Percentiles rank a stretch among this genome's conserved stretches.
Evolutionary conservation across 2,329 filamentous ascomycete genomes (phyloP).

Genomic region (Colletotrichum brevisporum): DNA sequence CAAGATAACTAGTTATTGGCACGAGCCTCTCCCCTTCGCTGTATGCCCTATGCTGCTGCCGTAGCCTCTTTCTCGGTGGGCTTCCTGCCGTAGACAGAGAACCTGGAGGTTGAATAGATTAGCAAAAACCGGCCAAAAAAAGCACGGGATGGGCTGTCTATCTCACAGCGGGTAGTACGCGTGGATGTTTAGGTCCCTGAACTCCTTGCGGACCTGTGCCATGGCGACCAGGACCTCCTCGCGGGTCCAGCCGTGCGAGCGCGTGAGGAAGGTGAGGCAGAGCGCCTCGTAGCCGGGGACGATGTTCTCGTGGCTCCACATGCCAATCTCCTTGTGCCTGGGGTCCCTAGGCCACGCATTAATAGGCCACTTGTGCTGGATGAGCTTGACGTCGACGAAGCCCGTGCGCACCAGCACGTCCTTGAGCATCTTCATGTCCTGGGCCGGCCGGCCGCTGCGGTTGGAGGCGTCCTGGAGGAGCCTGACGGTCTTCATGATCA

Average conservation of each 20-base stretch:
- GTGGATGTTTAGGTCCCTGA: neutral
- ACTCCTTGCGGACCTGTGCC: neutral
- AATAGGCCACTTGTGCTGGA: conserved; percentile 8
- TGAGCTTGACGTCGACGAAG: neutral
- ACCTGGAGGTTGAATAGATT: too few species aligned
- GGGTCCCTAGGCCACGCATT: conserved; percentile 5
- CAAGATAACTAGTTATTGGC: too few species aligned
- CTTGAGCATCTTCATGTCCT: too few species aligned
- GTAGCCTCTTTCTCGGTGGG: too few species aligned
- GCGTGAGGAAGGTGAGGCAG: neutral
- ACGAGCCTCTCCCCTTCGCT: too few species aligned
- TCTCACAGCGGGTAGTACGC: too few species aligned
- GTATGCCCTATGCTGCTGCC: too few species aligned
- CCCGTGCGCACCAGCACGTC: neutral
- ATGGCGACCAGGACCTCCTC: neutral
- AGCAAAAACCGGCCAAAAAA: too few species aligned
- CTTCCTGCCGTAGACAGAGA: too few species aligned
- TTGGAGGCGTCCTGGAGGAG: conserved; percentile 48
- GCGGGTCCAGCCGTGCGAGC: neutral
- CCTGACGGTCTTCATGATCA: conserved; percentile 47
- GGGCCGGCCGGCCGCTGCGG: too few species aligned
- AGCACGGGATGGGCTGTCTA: too few species aligned
- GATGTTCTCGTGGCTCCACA: conserved; percentile 1
- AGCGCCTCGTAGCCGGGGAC: neutral
- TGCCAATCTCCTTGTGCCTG: neutral